A percentile compares a stretch with the other conserved stretches of the same genome.
Conservation (phyloP, 768 basidiomycete genomes). For the Hemileccinum rubropunctum region DNA sequence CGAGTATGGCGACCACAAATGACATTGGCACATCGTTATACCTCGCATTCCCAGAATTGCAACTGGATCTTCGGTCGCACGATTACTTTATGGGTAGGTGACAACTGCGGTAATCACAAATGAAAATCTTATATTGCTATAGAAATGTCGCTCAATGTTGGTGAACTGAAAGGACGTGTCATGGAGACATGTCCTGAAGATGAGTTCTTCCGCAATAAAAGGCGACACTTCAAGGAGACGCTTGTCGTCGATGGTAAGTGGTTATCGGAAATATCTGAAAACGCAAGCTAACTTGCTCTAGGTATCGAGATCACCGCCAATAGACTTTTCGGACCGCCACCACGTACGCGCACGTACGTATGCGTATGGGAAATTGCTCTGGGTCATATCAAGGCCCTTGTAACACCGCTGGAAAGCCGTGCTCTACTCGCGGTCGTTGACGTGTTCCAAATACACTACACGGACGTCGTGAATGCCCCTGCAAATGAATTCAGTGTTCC, state of each 20-base stretch:
- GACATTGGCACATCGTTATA: conserved; percentile 54
- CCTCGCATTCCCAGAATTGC: conserved; percentile 62
- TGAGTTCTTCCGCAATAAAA: conserved; percentile 27
- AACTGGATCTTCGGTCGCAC: conserved; percentile 74
- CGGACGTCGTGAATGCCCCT: conserved; percentile 78
- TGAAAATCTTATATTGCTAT: conserved; percentile 8
- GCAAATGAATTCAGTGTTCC: conserved; percentile 61
- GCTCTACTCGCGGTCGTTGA: conserved; percentile 50
- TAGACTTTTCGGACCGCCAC: conserved; percentile 87
- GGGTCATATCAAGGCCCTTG: conserved; percentile 55
- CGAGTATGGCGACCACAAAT: conserved; percentile 23
- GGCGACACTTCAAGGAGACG: conserved; percentile 26
- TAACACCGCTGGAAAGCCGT: conserved; percentile 54
- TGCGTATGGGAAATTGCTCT: conserved; percentile 92
- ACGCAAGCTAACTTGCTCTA: conserved; percentile 23
- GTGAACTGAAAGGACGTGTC: conserved; percentile 54
- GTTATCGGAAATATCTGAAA: background rate
- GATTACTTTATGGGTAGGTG: conserved; percentile 84
- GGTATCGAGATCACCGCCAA: conserved; percentile 80
- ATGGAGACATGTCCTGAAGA: conserved; percentile 46
- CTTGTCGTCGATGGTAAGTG: conserved; percentile 51
- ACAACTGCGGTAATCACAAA: background rate
- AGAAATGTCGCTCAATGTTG: conserved; percentile 81
- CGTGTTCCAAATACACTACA: conserved; percentile 67
- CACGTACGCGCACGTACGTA: conserved; percentile 79